Evolutionary conservation across 2,329 filamentous ascomycete species (phyloP), one percentile per base, ranked within the genome.

Genomic region (Phaeosphaeria sp.): DNA sequence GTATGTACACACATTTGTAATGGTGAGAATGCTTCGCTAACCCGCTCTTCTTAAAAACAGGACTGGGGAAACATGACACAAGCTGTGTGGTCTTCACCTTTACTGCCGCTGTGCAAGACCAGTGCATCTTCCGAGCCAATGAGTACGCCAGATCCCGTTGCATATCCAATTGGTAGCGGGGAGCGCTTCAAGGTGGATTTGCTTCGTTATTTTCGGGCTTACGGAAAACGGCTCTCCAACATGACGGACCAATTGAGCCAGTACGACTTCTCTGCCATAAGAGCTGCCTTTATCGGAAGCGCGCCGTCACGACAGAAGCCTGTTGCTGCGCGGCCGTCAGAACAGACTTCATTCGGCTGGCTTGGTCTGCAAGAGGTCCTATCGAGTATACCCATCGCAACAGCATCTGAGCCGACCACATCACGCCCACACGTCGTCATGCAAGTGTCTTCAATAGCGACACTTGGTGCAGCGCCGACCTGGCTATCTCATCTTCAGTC

Each of bases 31-130:
- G 36, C 22, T 18, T 15, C 30, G 20, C 49, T 51, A 22, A 51
- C 13, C 9, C 3, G 18, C 11, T n/a, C 18, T 42, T 22, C 21
- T 24, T 4, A 2, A n/a, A n/a, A 43, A 4, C 9, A 51, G 54
- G 93, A 97, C 74, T 97, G 93, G 93, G 85, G 82, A 1, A 95
- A 95, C 66, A 91, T 96, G 90, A 91, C 89, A 0, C 92, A 97
- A 74, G 92, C 87, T 1, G 85, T 91, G 5, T 97, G 93, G 93
- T 82, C 80, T 49, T 94, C 91, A 0, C 91, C 91, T 0, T 72
- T 86, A 1, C 84, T 96, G 1, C 88, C 90, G 0, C 76, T 85
- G 3, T 9, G 56, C 68, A 5, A 65, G 63, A 3, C 39, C 8
- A 50, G 18, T 30, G 9, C 48, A 1, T 22, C 36, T 4, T 27